Evolutionary conservation across 345 rosid genomes (phyloP), one percentile per base, ranked within the genome.

Genomic region (Gossypium thurberi): DNA sequence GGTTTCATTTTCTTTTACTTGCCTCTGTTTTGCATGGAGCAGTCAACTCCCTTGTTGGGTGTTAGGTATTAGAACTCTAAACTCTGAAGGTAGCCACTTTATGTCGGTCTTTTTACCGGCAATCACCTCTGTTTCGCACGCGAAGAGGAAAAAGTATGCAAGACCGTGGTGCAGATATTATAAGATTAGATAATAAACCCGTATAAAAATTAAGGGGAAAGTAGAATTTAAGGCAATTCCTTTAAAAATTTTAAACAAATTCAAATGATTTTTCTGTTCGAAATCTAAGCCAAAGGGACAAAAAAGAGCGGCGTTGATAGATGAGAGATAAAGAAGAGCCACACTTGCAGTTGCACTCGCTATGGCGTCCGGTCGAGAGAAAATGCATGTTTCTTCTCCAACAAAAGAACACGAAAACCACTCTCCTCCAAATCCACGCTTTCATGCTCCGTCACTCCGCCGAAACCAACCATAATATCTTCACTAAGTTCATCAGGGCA

Each of bases 351-450:
- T 66, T 2, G 18, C 20, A 21, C 53, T 65, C 53, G 6, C 57
- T 77, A 6, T 88, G 93, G 93, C 83, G 82, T 47, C 84, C 87
- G 0, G 13, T 67, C 23, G 94, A 87, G 78, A 82, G 91, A 74
- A 71, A 78, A 77, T 88, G 89, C 71, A 81, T 90, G 46, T 75
- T 66, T 68, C 82, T 87, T 65, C 89, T 92, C 51, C 91, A 80
- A 60, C 78, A 74, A 65, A 71, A 67, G 61, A 78, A 75, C 21
- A 68, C 82, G 10, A 84, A 73, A 65, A 23, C 43, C 63, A 52
- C 78, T 56, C 86, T 88, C 53, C 78, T 84, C 43, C 94, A 83
- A 77, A 83, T 86, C 78, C 94, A 90, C 56, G 89, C 90, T 50
- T 81, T 84, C 79, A 89, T 92, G 81, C 83, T 92, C 50, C 87